These are phyloP conservation scores for Lachancea dasiensis DNA, from an alignment of 805 yeast species.

Conservation along the genomic window DNA sequence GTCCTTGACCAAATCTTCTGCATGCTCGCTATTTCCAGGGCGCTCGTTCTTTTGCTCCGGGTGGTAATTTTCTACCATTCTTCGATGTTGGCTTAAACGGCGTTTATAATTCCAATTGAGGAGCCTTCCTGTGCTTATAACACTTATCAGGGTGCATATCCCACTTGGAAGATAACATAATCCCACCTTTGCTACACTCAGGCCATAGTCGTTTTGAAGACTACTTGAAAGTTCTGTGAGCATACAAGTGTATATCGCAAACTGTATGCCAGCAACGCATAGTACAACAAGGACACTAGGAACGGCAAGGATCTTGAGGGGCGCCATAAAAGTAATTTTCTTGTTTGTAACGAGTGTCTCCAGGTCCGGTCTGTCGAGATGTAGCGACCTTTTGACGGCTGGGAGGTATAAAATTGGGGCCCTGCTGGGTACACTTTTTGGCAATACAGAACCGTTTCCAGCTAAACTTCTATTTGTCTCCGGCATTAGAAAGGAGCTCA, in stretches of 20 bases:
- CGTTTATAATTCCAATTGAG: constrained; percentile 41
- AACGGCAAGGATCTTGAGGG: constrained; percentile 40
- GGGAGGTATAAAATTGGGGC: constrained; percentile 39
- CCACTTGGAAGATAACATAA: constrained; percentile 75
- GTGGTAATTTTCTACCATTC: constrained; percentile 19
- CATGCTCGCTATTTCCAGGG: constrained; percentile 16
- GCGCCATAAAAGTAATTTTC: constrained; percentile 29
- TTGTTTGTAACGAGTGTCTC: constrained; percentile 24
- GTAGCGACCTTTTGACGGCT: constrained; percentile 19
- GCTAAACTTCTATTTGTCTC: constrained; percentile 69
- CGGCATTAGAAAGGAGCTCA: constrained; percentile 45
- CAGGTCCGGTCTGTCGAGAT: constrained; percentile 30
- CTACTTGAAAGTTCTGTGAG: constrained; percentile 59
- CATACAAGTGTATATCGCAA: constrained; percentile 63
- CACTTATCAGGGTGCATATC: constrained; percentile 54
- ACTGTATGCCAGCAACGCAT: constrained; percentile 55
- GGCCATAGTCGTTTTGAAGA: constrained; percentile 44
- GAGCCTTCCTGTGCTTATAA: constrained; percentile 50
- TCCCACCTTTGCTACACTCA: constrained; percentile 55
- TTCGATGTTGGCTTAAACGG: constrained; percentile 17
- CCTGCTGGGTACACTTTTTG: constrained; percentile 36
- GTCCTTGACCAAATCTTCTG: constrained; percentile 16
- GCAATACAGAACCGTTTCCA: constrained; percentile 66
- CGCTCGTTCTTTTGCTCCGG: constrained; percentile 15
- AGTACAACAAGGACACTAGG: constrained; percentile 44